These are phyloP conservation scores for Dendrobium nobile DNA, from an alignment of 106 monocot species.

Conservation along the genomic window DNA sequence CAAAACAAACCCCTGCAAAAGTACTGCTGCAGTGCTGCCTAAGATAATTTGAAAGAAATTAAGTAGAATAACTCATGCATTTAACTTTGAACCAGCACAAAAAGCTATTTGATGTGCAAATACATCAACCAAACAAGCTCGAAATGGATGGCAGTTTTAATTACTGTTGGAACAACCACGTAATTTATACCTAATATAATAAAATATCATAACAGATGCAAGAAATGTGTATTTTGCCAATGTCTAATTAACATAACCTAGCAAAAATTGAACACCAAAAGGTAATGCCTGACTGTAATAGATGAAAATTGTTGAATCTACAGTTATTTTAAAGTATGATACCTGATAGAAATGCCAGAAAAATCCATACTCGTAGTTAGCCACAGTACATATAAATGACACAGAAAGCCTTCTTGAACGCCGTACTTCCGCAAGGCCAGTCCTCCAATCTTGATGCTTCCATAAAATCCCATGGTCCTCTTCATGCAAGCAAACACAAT, in stretches of 20 bases:
- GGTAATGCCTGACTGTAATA: background rate
- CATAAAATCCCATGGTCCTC: slow-evolving; percentile 94
- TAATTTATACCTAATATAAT: background rate
- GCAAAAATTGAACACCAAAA: background rate
- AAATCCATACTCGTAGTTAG: slow-evolving; percentile 98
- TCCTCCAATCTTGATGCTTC: slow-evolving; percentile 99
- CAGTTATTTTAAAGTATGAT: slow-evolving; percentile 2
- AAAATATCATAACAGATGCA: background rate
- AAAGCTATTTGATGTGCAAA: background rate
- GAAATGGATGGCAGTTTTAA: too few relatives aligned
- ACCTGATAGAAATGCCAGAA: slow-evolving; percentile 99
- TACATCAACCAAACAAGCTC: too few relatives aligned
- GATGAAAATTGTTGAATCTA: background rate
- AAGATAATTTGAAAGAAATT: background rate
- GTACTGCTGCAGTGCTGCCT: background rate
- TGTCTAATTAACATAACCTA: background rate
- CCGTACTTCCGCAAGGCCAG: slow-evolving; percentile 92
- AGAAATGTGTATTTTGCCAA: background rate
- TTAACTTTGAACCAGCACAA: background rate
- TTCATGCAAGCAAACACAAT: slow-evolving; percentile 98
- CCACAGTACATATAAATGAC: slow-evolving; percentile 96
- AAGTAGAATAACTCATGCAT: background rate
- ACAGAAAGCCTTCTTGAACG: slow-evolving; percentile 89
- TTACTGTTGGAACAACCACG: too few relatives aligned
- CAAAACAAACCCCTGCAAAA: too few relatives aligned